Evolutionary conservation across 139 green algal genomes (phyloP), one percentile per base, ranked within the genome.

Genomic region (Coelastrella sp.): DNA sequence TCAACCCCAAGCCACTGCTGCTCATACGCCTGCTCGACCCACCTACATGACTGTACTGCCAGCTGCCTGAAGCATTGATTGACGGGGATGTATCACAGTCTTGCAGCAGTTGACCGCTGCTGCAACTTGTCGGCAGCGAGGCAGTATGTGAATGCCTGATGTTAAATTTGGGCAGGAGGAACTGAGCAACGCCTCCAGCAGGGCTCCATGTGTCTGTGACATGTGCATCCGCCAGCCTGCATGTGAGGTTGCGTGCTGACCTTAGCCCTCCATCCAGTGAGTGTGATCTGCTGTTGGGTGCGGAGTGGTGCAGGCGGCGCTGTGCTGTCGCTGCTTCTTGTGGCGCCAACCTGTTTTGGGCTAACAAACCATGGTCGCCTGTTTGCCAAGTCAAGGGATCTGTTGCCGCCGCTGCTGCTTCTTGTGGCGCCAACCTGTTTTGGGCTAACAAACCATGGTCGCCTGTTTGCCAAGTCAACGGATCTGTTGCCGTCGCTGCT

Each of bases 181-280:
- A n/a, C n/a, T n/a, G n/a, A n/a, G n/a, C n/a, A n/a, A n/a, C n/a
- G n/a, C n/a, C n/a, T n/a, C n/a, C n/a, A n/a, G n/a, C n/a, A n/a
- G n/a, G n/a, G n/a, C n/a, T n/a, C n/a, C n/a, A n/a, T n/a, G n/a
- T n/a, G n/a, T n/a, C 59, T 67, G 59, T 9, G 27, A 27, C 35
- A 13, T 9, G n/a, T 48, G 66, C 66, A 27, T 9, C 66, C 11
- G 45, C 45, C 15, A 9, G 45, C 11, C 45, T 9, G 45, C 11
- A 13, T 57, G 53, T 27, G 30, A 68, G 51, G 2, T 45, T 23
- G 32, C 19, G 73, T 5, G 30, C 41, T 21, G 27, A 38, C 45
- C 73, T 81, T 15, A 23, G 13, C 2, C n/a, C 43, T 9, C 71
- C 71, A 60, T 79, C 71, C 17, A 79, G 5, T 25, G 71, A 79